Conservation (phyloP, 1,139 yeast genomes). For the Nakaseomyces nivariensis region DNA sequence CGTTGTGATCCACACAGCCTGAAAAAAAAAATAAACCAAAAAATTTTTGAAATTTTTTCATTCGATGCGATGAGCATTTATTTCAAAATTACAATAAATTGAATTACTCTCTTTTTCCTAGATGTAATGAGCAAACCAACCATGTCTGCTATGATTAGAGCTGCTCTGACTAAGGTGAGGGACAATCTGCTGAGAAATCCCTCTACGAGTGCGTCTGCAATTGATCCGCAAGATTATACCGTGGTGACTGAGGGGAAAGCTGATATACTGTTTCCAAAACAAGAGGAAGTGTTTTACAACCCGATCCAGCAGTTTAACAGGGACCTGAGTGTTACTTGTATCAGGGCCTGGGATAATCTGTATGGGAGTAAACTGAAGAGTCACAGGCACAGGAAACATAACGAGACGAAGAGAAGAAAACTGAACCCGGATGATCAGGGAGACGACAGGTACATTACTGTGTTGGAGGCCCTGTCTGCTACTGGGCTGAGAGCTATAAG, state of each 20-base stretch:
- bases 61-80: not conserved
- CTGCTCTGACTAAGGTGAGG: slow-evolving; percentile 20
- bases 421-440: slow-evolving; percentile 6
- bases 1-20: too few species aligned
- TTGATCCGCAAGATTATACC: slow-evolving; percentile 31
- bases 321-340: slow-evolving; percentile 77
- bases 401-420: slow-evolving; percentile 18
- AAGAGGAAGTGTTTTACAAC: slow-evolving; percentile 78
- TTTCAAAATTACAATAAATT: too few species aligned
- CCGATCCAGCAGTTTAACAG: slow-evolving; percentile 95
- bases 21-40: not conserved
- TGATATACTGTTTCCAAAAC: slow-evolving; percentile 63
- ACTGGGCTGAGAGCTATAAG: slow-evolving; percentile 91
- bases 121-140: not conserved
- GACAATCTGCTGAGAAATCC: slow-evolving; percentile 6
- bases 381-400: slow-evolving; percentile 19
- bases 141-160: slow-evolving; percentile 19
- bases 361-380: slow-evolving; percentile 32
- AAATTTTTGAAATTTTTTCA: not conserved
- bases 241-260: slow-evolving; percentile 74
- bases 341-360: slow-evolving; percentile 72
- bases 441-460: slow-evolving; percentile 42
- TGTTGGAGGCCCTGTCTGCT: slow-evolving; percentile 87
- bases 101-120: too few species aligned
- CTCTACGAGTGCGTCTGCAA: slow-evolving; percentile 1